Evolutionary conservation across 306 rosid genomes (phyloP), one percentile per base, ranked within the genome.

Genomic region (Cucumis hystrix): DNA sequence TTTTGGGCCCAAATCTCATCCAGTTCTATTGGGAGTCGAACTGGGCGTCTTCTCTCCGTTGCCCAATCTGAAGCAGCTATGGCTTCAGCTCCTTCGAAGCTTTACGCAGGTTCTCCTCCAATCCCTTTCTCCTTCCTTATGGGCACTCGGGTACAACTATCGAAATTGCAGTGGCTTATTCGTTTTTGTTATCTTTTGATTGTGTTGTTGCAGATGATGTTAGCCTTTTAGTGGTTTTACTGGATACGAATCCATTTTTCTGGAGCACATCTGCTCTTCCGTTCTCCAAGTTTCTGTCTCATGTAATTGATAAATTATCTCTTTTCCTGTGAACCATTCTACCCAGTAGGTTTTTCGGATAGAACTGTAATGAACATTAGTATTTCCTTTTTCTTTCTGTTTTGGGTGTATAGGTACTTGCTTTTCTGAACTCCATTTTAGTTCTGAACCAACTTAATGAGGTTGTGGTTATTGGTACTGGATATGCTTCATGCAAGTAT

Each of bases 201-300:
- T 64, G n/a, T 45, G 30, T 56, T 59, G 4, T 85, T 80, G 84
- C 96, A 84, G 98, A 95, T 85, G 98, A 95, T 65, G 96, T 95
- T 35, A 92, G 96, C 83, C 96, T 95, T 57, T 79, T 92, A 40
- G 87, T 92, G 82, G 96, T 95, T 10, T 80, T 92, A 55, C 78
- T 95, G 21, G 98, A 92, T 88, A 87, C 96, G 33, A 95, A 92
- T 74, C 97, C 96, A 18, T 87, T 94, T 87, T 92, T 94, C 84
- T 94, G 97, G 98, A 64, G 81, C 86, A 52, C 91, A 20, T 87
- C 88, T 74, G 79, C 96, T 52, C 85, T 89, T 64, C 83, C 90
- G 0, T 94, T 94, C 85, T 85, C 92, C 81, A 87, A 87, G n/a
- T 92, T 90, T 17, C 89, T 94, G 86, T 89, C 97, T 72, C 96